phyloP scores from a whole-genome alignment of 2,329 filamentous ascomycete genomes.

The Fusarium tricinctum region DNA sequence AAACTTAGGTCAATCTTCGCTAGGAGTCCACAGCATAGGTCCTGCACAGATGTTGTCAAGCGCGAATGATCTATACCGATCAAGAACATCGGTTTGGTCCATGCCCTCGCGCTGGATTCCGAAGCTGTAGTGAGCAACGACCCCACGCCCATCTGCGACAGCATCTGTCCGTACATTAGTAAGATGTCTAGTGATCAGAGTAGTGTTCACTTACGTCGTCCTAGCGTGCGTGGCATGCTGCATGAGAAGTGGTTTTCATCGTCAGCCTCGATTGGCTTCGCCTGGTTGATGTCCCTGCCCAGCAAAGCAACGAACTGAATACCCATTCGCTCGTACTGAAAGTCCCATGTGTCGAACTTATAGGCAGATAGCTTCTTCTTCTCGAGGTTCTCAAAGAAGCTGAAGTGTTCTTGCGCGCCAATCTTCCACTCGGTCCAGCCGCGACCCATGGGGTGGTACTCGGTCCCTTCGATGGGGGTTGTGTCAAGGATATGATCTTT shows the following conservation, averaged over 20 bases:
- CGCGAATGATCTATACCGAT: constrained; percentile 67
- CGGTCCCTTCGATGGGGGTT: constrained; percentile 63
- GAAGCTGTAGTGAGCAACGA: constrained; percentile 68
- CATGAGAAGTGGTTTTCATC: constrained; percentile 63
- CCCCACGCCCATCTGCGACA: constrained; percentile 66
- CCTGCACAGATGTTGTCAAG: constrained; percentile 63
- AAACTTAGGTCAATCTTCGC: constrained; percentile 20
- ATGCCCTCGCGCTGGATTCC: constrained; percentile 57
- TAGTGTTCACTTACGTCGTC: constrained; percentile 49
- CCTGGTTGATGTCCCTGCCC: constrained; percentile 64
- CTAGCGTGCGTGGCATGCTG: constrained; percentile 56
- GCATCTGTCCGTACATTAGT: constrained; percentile 52
- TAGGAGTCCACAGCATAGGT: constrained; percentile 51
- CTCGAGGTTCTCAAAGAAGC: constrained; percentile 66
- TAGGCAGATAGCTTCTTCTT: constrained; percentile 60
- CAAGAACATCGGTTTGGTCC: constrained; percentile 66
- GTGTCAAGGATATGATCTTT: constrained; percentile 57
- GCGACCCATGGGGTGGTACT: constrained; percentile 62
- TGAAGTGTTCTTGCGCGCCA: constrained; percentile 63
- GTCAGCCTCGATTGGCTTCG: constrained; percentile 60
- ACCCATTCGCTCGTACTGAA: constrained; percentile 64
- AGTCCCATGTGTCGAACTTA: constrained; percentile 64
- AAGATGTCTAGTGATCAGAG: not conserved
- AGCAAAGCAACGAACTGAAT: constrained; percentile 68
- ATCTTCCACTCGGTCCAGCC: constrained; percentile 65